Percentiles rank a stretch among this genome's conserved stretches.
phyloP scores from a whole-genome alignment of 352 stramenopile genomes.

The Pythium myriotylum region DNA sequence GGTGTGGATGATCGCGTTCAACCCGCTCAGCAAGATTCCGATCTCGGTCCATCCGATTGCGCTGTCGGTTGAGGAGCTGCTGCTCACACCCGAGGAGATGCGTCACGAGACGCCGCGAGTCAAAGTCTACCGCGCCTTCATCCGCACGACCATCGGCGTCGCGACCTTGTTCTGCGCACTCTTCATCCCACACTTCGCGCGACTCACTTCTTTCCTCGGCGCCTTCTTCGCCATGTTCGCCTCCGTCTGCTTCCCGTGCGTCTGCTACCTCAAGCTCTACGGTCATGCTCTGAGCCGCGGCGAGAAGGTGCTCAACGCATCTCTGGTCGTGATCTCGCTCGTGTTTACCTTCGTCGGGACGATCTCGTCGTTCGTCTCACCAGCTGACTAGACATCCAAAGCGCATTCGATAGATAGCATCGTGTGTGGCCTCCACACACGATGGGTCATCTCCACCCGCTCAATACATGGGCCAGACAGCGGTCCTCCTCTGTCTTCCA shows the following conservation, averaged over 20 bases:
- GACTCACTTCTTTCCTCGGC: conserved; percentile 82
- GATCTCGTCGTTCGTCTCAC: conserved; percentile 77
- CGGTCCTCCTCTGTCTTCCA: no score
- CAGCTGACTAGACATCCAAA: conserved; percentile 44
- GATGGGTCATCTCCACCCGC: no score
- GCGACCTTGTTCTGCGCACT: conserved; percentile 61
- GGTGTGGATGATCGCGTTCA: conserved; percentile 84
- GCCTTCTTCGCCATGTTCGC: conserved; percentile 87
- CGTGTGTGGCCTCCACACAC: no score
- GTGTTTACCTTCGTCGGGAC: conserved; percentile 78
- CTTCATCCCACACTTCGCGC: conserved; percentile 83
- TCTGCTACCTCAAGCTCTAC: conserved; percentile 90
- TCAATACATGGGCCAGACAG: no score
- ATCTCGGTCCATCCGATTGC: conserved; percentile 84
- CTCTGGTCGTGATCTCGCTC: conserved; percentile 60
- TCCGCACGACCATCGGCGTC: conserved; percentile 64
- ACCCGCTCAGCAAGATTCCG: conserved; percentile 89
- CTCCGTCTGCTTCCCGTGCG: conserved; percentile 80
- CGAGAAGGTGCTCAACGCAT: conserved; percentile 58
- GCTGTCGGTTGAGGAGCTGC: conserved; percentile 71
- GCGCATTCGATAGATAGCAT: background rate
- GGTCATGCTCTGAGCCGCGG: conserved; percentile 40
- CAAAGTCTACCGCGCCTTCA: conserved; percentile 60
- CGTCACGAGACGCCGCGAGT: conserved; percentile 29
- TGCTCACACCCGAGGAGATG: conserved; percentile 55